Evolutionary conservation across 371 early-diverging fungal genomes (phyloP), one percentile per base, ranked within the genome.

Genomic region (Lichtheimia corymbifera): DNA sequence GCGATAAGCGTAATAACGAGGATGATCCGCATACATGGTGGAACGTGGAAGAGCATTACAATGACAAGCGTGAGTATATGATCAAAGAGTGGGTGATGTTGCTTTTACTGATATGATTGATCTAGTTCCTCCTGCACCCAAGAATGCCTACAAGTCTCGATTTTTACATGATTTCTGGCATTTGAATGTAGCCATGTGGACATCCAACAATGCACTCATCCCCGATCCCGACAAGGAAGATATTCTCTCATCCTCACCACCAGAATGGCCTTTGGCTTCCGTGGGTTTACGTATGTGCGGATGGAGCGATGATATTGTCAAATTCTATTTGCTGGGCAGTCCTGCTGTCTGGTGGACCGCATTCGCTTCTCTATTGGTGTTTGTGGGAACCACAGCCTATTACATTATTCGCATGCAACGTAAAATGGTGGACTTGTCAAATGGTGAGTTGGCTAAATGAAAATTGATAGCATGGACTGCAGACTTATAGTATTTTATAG

Each of bases 191-290:
- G 96, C 97, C 43, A 99, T 99, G 99, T 96, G 93, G 90, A 90
- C 90, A 0, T 91, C 93, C 17, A 99, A 99, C 82, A 99, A 99
- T 69, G 98, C 98, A 5, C 82, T 99, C 64, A 86, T 91, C 13
- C 97, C 99, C 13, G 99, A 99, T 74, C 92, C 92, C 1, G 97
- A 98, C 71, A 95, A 97, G 75, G 93, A 96, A 66, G 96, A 96
- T 63, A 73, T 83, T 43, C 83, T 99, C 18, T 88, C 93, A 4
- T 97, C 97, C 15, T 67, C 75, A 53, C 99, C 99, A 0, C 80
- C 80, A 50, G 92, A 99, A 64, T 99, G 99, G 99, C 97, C 98
- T 27, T 76, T 98, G 49, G 70, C 95, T 58, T 77, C 84, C 25
- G 88, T 93, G 15, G 99, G 99, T 14, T 79, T 99, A 44, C 89